These are phyloP conservation scores for Neospora caninum DNA, from an alignment of 169 alveolate species.

Conservation along the genomic window DNA sequence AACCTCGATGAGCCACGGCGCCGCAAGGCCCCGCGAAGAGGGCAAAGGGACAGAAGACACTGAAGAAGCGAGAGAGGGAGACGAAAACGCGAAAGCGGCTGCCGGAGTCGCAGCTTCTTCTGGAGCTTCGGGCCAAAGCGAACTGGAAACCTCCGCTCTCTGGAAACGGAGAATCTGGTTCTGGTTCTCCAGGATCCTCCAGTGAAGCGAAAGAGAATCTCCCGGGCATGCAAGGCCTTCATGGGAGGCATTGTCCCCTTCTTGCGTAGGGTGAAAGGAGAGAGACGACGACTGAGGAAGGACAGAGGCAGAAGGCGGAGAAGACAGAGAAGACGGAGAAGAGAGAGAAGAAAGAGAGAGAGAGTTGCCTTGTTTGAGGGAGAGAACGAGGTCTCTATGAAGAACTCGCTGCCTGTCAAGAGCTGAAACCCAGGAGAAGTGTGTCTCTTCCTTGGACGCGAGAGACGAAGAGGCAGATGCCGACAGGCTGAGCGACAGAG, in stretches of 20 bases:
- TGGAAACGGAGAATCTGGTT: neutral
- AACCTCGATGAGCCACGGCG: neutral
- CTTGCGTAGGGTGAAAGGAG: too few species aligned
- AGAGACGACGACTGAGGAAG: neutral
- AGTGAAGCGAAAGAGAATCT: neutral
- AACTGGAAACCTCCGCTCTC: neutral
- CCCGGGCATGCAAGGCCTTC: too few species aligned
- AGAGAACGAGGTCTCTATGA: neutral
- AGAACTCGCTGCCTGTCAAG: neutral
- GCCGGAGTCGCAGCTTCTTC: too few species aligned
- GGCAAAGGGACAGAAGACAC: too few species aligned
- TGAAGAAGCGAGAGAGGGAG: neutral
- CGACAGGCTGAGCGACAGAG: neutral
- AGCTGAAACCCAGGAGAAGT: neutral
- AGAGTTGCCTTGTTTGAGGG: too few species aligned
- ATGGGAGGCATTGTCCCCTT: too few species aligned
- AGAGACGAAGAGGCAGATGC: neutral
- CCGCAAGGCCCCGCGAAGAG: neutral
- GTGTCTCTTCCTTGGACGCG: neutral
- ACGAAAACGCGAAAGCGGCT: neutral
- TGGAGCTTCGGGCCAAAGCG: neutral
- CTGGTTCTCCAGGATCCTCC: neutral
- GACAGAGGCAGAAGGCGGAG: too few species aligned
- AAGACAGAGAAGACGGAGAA: neutral
- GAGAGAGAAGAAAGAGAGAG: too few species aligned